Conservation (phyloP, 208 protist genomes). For the Porcisia deanei region DNA sequence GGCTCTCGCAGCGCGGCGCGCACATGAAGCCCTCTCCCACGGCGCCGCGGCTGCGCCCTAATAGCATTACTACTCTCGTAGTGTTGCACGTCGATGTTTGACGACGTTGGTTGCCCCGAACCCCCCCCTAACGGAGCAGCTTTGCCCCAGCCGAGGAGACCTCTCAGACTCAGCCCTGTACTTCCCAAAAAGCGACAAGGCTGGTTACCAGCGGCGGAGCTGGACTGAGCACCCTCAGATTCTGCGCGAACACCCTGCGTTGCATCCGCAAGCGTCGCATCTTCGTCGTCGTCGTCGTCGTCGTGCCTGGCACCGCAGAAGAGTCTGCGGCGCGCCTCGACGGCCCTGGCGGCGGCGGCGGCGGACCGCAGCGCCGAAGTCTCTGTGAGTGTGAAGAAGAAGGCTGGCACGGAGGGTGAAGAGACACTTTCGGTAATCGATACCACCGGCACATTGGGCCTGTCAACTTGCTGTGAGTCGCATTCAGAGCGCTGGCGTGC, state of each 20-base stretch:
- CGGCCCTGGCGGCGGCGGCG: not conserved
- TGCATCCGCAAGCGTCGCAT: not conserved
- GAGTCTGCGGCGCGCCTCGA: not conserved
- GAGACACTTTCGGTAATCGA: constrained; percentile 18
- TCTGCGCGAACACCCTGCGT: not conserved
- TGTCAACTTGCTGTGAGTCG: not conserved
- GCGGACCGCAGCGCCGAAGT: not conserved
- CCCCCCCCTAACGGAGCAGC: not conserved
- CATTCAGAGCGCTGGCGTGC: constrained; percentile 15
- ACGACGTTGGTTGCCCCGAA: not conserved
- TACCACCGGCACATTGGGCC: not conserved
- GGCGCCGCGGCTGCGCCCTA: not conserved
- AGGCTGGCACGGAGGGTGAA: constrained; percentile 28
- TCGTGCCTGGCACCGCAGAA: constrained; percentile 6
- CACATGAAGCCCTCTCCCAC: not conserved
- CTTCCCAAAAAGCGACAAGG: constrained; percentile 1
- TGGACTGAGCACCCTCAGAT: not conserved
- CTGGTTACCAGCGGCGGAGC: not conserved
- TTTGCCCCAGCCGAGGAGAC: constrained; percentile 18
- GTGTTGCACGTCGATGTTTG: not conserved
- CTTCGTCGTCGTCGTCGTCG: not conserved
- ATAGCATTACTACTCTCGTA: not conserved
- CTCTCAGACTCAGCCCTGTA: constrained; percentile 4
- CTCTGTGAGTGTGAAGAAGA: constrained; percentile 41
- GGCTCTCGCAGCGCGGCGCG: not conserved